Evolutionary conservation across 306 rosid species (phyloP).

Genomic region (Casuarina equisetifolia): DNA sequence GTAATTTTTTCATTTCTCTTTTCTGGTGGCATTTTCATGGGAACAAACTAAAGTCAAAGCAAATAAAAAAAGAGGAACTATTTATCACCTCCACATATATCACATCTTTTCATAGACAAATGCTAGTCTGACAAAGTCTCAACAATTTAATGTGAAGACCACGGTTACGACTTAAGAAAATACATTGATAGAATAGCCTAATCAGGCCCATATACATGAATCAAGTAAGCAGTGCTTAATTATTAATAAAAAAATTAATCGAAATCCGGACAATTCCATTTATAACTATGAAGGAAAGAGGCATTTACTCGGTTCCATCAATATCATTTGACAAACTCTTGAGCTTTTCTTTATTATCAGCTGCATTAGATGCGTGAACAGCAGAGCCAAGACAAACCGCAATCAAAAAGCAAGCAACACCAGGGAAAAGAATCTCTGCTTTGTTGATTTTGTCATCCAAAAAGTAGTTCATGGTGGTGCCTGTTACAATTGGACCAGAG

Average conservation of each 20-base stretch:
- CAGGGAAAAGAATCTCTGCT: constrained; percentile 87
- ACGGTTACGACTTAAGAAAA: too few relatives aligned
- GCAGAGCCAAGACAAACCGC: constrained; percentile 86
- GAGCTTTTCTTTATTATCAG: constrained; percentile 78
- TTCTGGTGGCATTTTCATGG: background rate
- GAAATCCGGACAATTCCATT: background rate
- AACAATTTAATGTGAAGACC: too few relatives aligned
- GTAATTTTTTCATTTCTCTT: background rate
- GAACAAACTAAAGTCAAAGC: background rate
- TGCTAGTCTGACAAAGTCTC: too few relatives aligned
- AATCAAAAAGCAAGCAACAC: constrained; percentile 85
- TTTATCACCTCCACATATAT: background rate
- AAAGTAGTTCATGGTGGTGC: constrained; percentile 84
- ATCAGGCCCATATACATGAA: background rate
- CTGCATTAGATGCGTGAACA: constrained; percentile 82
- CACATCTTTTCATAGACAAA: background rate
- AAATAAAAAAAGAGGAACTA: background rate
- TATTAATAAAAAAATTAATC: background rate
- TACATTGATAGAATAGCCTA: too few relatives aligned
- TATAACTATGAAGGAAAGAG: constrained; percentile 23
- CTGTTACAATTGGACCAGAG: constrained; percentile 40
- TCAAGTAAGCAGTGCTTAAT: background rate
- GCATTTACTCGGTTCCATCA: constrained; percentile 44
- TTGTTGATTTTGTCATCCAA: constrained; percentile 74
- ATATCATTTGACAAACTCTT: constrained; percentile 28